phyloP scores from a whole-genome alignment of 352 stramenopile species.

The Globisporangium spinosum region DNA sequence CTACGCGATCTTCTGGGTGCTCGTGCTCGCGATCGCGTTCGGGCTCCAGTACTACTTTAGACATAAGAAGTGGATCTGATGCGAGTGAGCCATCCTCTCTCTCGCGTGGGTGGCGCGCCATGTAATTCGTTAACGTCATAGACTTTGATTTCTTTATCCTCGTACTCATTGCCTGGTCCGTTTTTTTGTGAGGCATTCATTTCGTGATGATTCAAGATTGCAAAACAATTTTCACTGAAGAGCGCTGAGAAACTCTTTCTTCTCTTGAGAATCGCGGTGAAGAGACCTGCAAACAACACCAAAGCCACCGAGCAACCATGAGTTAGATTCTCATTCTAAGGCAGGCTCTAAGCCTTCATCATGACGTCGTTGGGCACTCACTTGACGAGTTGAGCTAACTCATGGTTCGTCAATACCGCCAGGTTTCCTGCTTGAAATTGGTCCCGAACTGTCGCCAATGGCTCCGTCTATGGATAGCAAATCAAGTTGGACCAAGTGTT shows the following conservation, averaged over 20 bases:
- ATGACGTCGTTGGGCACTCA: slow-evolving; percentile 19
- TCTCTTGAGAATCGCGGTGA: slow-evolving; percentile 58
- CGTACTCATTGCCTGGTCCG: too few species aligned
- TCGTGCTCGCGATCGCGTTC: slow-evolving; percentile 63
- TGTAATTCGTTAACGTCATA: slow-evolving; percentile 14
- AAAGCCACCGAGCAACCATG: too few species aligned
- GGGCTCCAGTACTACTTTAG: slow-evolving; percentile 78
- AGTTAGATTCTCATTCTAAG: not conserved
- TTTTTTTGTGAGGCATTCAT: too few species aligned
- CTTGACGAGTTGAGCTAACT: slow-evolving; percentile 46
- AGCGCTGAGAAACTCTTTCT: slow-evolving; percentile 39
- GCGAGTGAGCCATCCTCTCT: not conserved
- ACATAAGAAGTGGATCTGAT: slow-evolving; percentile 83
- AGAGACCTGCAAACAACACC: slow-evolving; percentile 23
- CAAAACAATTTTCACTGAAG: slow-evolving; percentile 12
- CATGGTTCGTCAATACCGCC: slow-evolving; percentile 33
- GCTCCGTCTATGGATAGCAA: slow-evolving; percentile 46
- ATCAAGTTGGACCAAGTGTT: not conserved
- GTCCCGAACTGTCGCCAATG: slow-evolving; percentile 52
- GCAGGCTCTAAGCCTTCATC: not conserved
- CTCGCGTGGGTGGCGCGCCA: not conserved
- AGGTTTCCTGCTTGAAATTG: slow-evolving; percentile 49
- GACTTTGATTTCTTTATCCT: slow-evolving; percentile 3
- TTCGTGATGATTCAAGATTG: too few species aligned
- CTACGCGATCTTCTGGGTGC: slow-evolving; percentile 81